Base-by-base conservation (phyloP, 2,329 filamentous ascomycete genomes). In the Fusarium neocosmosporiellum region DNA sequence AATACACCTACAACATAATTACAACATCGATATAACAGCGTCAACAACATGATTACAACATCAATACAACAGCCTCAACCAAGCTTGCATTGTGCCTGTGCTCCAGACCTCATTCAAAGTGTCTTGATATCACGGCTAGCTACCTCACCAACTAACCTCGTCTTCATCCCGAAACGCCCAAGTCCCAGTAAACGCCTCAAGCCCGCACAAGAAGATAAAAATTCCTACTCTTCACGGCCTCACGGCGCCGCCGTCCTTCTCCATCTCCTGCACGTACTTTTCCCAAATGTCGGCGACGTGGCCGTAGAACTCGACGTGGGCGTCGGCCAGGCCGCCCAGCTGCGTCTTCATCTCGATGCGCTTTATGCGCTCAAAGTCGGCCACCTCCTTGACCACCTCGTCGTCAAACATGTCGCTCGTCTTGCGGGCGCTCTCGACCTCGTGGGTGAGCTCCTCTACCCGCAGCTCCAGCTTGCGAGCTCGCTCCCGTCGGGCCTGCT, bases 331-430 rank as follows among this genome's bases (percentile, higher is more conserved):
- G 4, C 90, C 91, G 3, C 94, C 94, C 58, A 99, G 87, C 75
- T 96, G 95, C 72, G 92, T 89, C 81, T 94, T 94, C 83, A 99
- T 97, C 86, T 99, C 96, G 46, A 94, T 87, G 41, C 94, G 91
- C 86, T 99, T 99, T 87, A 98, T 98, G 65, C 95, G 90, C 84
- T 99, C 96, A 83, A 99, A 99, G 80, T 98, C 95, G 22, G 89
- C 89, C 1, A 98, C 94, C 81, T 99, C 96, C 78, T 94, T 93
- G 48, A 98, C 93, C 2, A 98, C 96, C 83, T 98, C 95, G 80
- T 98, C 95, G 82, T 98, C 96, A 78, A 99, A 99, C 80, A 94
- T 92, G 82, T 98, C 95, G 59, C 92, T 94, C 16, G 93, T 94
- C 79, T 92, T 93, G 83, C 95, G 95, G 7, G 96, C 94, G 50